A percentile compares a stretch with the other conserved stretches of the same genome.
Evolutionary conservation across 768 basidiomycete species (phyloP).

Genomic region (Pholiota conissans): DNA sequence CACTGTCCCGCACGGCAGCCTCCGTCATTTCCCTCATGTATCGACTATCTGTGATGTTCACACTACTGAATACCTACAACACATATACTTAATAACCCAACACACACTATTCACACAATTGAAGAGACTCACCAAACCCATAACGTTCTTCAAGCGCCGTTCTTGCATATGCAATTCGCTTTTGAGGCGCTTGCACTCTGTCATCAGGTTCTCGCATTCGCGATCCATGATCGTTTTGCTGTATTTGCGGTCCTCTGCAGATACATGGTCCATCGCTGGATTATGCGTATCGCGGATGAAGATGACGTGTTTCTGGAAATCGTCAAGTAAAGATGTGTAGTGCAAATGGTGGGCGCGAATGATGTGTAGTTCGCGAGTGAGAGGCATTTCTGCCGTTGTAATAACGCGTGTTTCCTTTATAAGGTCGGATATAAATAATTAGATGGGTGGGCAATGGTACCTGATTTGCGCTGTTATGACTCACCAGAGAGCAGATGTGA

Average conservation of each 20-base stretch:
- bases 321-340: conserved; percentile 53
- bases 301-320: conserved; percentile 50
- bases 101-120: neutral
- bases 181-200: conserved; percentile 49
- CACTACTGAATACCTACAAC: conserved; percentile 56
- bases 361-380: conserved; percentile 56
- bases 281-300: conserved; percentile 52
- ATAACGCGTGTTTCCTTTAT: conserved; percentile 51
- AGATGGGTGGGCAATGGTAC: neutral
- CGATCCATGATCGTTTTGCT: conserved; percentile 36
- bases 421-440: neutral
- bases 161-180: conserved; percentile 44
- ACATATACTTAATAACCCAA: neutral
- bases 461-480: conserved; percentile 12
- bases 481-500: conserved; percentile 49
- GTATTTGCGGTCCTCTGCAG: conserved; percentile 24
- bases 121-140: conserved; percentile 41
- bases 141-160: conserved; percentile 49
- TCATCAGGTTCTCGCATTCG: conserved; percentile 51
- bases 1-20: conserved; percentile 49
- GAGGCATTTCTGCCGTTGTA: conserved; percentile 36
- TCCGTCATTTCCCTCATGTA: conserved; percentile 54
- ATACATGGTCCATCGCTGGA: conserved; percentile 47
- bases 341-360: conserved; percentile 62
- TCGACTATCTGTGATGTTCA: conserved; percentile 57